phyloP scores from a whole-genome alignment of 192 early-diverging fungal genomes.

The Gonapodya sp. region DNA sequence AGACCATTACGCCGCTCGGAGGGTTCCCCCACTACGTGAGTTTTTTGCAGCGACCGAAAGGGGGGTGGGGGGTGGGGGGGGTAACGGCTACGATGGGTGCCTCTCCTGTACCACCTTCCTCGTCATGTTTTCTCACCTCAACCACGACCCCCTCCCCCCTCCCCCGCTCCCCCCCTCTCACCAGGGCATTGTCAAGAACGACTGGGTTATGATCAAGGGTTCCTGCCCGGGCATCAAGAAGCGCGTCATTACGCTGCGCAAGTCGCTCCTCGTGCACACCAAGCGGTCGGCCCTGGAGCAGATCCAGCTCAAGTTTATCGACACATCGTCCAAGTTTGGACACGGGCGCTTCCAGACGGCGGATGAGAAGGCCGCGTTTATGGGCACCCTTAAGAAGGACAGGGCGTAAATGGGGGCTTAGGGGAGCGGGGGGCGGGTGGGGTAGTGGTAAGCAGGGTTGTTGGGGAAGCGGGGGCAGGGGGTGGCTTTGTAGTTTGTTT shows the following conservation, averaged over 20 bases:
- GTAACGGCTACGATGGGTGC: too few relatives aligned
- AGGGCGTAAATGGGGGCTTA: not conserved
- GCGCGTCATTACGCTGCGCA: constrained; percentile 95
- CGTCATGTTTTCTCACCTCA: too few relatives aligned
- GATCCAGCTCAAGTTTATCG: constrained; percentile 97
- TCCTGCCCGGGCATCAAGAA: constrained; percentile 92
- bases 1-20: constrained; percentile 95
- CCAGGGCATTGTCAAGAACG: constrained; percentile 71
- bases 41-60: too few relatives aligned
- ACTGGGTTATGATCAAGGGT: constrained; percentile 99
- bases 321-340: constrained; percentile 93
- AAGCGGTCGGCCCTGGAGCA: constrained; percentile 93
- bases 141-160: too few relatives aligned
- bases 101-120: too few relatives aligned
- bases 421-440: not conserved
- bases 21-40: constrained; percentile 99
- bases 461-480: too few relatives aligned
- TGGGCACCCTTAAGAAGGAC: constrained; percentile 83
- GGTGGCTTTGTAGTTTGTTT: too few relatives aligned
- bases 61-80: too few relatives aligned
- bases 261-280: constrained; percentile 94
- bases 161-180: too few relatives aligned
- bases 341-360: constrained; percentile 99
- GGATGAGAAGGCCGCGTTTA: constrained; percentile 84
- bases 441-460: not conserved